Base-by-base conservation (phyloP, 257 asterid species). In the Scutellaria galericulata region DNA sequence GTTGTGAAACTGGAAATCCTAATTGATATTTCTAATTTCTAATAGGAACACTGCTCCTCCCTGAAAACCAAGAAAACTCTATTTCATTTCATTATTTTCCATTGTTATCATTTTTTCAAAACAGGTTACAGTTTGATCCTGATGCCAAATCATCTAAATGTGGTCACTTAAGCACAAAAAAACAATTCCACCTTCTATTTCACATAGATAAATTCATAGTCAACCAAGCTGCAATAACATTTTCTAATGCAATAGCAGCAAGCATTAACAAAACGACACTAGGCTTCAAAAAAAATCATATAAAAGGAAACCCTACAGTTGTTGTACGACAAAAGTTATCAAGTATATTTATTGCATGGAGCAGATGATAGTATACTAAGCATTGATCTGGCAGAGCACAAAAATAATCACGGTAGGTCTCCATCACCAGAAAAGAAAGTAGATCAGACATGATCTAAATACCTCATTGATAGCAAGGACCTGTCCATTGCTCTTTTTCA, bases 381-480 rank as follows among this genome's bases (percentile, higher is more conserved):
- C 11, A 14, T 37, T 18, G 5, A 68, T 27, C 22, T 9, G 45
- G 47, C 3, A 31, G 40, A 31, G 40, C 66, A 53, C 13, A 13
- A 54, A 66, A 69, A 47, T 12, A 44, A 37, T 11, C 15, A 31
- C 5, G 0, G 53, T 2, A 41, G n/a, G n/a, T n/a, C 7, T 10
- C 37, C 0, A 9, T 54, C 3, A 55, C 24, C 13, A 48, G 3
- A 64, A 55, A 41, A n/a, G 7, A 56, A 18, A 0, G 31, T 11
- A 62, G 9, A 31, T 31, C 2, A 48, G 22, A 1, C 27, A 51
- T 8, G 8, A 47, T 47, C 2, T 8, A 53, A 22, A 15, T 37
- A 89, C 97, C 97, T 92, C 97, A 24, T 89, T 92, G 75, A 92
- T 88, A 56, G 97, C 97, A 40, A 92, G 93, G 75, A 92, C 74